Evolutionary conservation across 2,329 filamentous ascomycete species (phyloP), one percentile per base, ranked within the genome.

Genomic region (Aspergillus fischeri): DNA sequence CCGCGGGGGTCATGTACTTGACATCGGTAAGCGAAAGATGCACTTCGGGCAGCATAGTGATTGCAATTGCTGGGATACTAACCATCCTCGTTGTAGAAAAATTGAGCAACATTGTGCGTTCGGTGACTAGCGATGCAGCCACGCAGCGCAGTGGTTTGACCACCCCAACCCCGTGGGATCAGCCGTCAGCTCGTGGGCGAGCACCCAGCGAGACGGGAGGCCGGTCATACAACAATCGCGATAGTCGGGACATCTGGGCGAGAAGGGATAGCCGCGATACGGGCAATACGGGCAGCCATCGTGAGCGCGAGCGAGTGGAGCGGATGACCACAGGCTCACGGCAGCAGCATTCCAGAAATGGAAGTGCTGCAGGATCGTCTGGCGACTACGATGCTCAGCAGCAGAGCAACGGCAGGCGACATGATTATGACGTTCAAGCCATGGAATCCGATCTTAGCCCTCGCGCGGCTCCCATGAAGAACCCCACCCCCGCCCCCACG

Each of bases 401-500:
- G 65, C 84, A 83, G 6, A 84, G 84, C 41, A 79, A 79, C 27
- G 82, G 83, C 44, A 85, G 92, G 65, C 88, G 89, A 55, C 92
- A 97, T 70, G 93, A 97, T 71, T 97, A 96, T 69, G 94, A 97
- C 70, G 85, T 96, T 17, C 93, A 97, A 73, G 92, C 92, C 3
- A 96, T 97, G 91, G 93, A 97, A 74, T 91, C 90, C 0, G 89
- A 87, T 35, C 81, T 95, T 20, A 84, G 85, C 62, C 89, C 91
- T 5, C 86, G 89, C 41, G 77, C 82, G 5, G 82, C 78, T 52
- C 71, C 88, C 21, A 82, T 86, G 9, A 90, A 88, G 66, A 96
- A 96, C 65, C 91, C 92, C 0, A 97, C 97, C 57, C 92, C 94
- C 1, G 80, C 92, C 5, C 94, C 94, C 0, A 89, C 86, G 0